Evolutionary conservation across 75 land plant species (phyloP).

Genomic region (Selaginella moellendorffii): DNA sequence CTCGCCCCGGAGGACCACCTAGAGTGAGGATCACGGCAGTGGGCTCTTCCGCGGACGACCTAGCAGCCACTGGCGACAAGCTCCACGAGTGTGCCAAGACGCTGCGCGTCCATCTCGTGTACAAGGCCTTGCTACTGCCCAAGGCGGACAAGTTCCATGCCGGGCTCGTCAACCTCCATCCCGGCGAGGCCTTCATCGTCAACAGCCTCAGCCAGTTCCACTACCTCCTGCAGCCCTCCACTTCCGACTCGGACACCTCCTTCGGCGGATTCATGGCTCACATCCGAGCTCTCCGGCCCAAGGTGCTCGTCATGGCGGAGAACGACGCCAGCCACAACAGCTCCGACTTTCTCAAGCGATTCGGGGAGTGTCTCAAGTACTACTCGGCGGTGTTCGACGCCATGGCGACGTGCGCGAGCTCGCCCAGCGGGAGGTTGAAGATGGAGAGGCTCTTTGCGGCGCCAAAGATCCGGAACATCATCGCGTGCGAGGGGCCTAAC

Average conservation of each 20-base stretch:
- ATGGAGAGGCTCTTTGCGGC: constrained; percentile 17
- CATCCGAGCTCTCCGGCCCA: not conserved
- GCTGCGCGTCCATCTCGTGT: not conserved
- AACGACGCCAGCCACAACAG: not conserved
- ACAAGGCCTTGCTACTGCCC: not conserved
- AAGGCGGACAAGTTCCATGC: not conserved
- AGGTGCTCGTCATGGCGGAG: constrained; percentile 6
- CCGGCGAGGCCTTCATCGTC: not conserved
- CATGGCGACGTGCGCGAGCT: constrained; percentile 11
- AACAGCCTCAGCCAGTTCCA: constrained; percentile 5
- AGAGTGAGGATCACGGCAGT: constrained; percentile 8
- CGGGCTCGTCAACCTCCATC: not conserved
- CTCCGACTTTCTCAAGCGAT: constrained; percentile 8
- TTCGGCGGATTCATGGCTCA: not conserved
- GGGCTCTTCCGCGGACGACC: not conserved
- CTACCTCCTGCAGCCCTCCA: not conserved
- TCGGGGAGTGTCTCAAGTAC: constrained; percentile 20
- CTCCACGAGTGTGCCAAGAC: not conserved
- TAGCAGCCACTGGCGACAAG: not conserved
- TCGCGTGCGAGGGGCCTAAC: constrained; percentile 64
- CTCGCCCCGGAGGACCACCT: constrained; percentile 13
- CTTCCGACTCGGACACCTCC: not conserved
- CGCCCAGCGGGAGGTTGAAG: constrained; percentile 14
- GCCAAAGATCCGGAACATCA: constrained; percentile 21
- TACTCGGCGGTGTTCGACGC: constrained; percentile 26